These are phyloP conservation scores for Saussurea involucrata DNA, from an alignment of 129 eudicot species.

Conservation along the genomic window DNA sequence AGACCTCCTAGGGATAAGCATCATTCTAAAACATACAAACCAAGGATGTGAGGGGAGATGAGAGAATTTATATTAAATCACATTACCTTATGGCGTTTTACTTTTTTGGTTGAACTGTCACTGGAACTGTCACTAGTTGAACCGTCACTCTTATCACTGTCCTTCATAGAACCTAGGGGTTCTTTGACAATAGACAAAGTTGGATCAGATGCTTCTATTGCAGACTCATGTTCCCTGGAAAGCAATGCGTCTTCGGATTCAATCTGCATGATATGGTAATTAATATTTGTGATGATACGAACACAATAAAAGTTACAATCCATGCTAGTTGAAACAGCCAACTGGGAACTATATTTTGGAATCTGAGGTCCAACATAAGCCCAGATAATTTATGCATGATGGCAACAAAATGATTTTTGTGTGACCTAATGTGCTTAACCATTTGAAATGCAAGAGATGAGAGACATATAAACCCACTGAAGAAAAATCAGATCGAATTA, in stretches of 20 bases:
- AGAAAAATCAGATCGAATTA: background rate
- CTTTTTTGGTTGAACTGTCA: background rate
- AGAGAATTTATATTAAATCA: background rate
- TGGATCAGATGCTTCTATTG: constrained; percentile 66
- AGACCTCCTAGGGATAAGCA: too few relatives aligned
- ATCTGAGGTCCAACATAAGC: background rate
- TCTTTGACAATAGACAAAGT: constrained; percentile 39
- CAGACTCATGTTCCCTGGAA: constrained; percentile 51
- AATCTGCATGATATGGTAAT: constrained; percentile 13
- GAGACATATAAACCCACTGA: background rate
- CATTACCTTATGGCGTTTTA: constrained; percentile 19
- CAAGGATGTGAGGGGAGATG: background rate
- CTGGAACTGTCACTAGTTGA: background rate
- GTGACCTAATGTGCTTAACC: background rate
- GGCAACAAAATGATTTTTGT: background rate
- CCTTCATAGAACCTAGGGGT: constrained; percentile 13
- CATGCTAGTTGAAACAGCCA: background rate
- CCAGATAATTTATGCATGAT: background rate
- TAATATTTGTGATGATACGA: background rate
- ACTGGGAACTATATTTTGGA: background rate
- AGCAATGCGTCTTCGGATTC: constrained; percentile 32
- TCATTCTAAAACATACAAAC: background rate
- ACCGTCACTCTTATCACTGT: constrained; percentile 2
- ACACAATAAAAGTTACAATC: background rate
- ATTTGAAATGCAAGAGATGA: background rate